These are phyloP conservation scores for Ophiognomonia clavigignenti-juglandacearum DNA, from an alignment of 2,329 filamentous ascomycete species.

Conservation along the genomic window DNA sequence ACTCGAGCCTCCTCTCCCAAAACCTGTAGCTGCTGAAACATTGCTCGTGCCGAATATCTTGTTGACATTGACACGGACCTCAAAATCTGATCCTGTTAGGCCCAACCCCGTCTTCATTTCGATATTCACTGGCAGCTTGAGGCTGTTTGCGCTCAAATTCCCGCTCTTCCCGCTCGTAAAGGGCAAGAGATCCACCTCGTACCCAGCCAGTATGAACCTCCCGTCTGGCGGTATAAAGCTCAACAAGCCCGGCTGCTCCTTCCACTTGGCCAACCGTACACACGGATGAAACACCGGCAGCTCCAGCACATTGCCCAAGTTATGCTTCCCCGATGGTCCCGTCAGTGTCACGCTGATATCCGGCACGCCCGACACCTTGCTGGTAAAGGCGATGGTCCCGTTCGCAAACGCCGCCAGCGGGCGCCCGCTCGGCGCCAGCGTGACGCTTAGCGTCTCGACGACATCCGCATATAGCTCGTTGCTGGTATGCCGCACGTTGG, in stretches of 20 bases:
- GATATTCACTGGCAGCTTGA: slow-evolving; percentile 77
- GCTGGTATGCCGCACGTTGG: slow-evolving; percentile 90
- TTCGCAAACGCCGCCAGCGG: slow-evolving; percentile 83
- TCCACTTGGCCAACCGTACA: slow-evolving; percentile 85
- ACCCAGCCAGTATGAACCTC: slow-evolving; percentile 86
- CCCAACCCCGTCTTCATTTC: slow-evolving; percentile 81
- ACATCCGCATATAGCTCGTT: slow-evolving; percentile 98
- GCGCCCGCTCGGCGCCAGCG: slow-evolving; percentile 82
- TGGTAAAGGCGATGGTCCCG: slow-evolving; percentile 90
- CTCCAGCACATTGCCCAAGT: slow-evolving; percentile 70
- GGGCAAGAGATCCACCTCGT: slow-evolving; percentile 87
- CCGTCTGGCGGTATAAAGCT: slow-evolving; percentile 96
- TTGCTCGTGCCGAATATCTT: slow-evolving; percentile 50
- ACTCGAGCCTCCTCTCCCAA: slow-evolving; percentile 36
- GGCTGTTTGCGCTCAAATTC: slow-evolving; percentile 51
- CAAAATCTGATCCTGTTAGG: slow-evolving; percentile 73
- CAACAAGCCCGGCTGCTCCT: slow-evolving; percentile 81
- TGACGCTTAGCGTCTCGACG: slow-evolving; percentile 83
- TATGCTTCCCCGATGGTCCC: slow-evolving; percentile 75
- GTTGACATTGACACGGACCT: slow-evolving; percentile 71
- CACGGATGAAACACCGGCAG: slow-evolving; percentile 95
- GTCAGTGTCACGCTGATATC: slow-evolving; percentile 80
- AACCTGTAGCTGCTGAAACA: slow-evolving; percentile 27
- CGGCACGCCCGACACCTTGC: slow-evolving; percentile 90
- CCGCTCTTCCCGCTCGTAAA: slow-evolving; percentile 55